Evolutionary conservation across 2,329 filamentous ascomycete species (phyloP).

Genomic region (Fusarium sp.): DNA sequence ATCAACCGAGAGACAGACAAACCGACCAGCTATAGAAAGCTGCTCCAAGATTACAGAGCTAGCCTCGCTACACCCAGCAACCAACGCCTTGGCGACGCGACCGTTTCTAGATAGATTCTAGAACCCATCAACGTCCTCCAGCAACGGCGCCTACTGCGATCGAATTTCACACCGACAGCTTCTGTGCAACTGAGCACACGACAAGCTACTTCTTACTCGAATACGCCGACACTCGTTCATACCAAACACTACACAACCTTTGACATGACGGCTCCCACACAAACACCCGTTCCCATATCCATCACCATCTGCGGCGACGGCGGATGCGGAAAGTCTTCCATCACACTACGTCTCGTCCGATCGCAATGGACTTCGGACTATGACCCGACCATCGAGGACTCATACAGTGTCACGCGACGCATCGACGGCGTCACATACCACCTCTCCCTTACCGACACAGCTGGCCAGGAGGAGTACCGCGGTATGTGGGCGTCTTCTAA

Average conservation of each 20-base stretch:
- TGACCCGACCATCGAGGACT: constrained; percentile 87
- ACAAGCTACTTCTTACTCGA: constrained; percentile 8
- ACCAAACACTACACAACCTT: background rate
- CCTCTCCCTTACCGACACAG: constrained; percentile 85
- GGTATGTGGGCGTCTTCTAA: constrained; percentile 88
- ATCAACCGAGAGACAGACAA: background rate
- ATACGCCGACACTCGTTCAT: background rate
- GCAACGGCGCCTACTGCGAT: constrained; percentile 35
- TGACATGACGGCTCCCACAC: constrained; percentile 43
- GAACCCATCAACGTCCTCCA: constrained; percentile 30
- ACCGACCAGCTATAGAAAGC: background rate
- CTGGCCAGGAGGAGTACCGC: constrained; percentile 91
- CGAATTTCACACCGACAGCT: constrained; percentile 14
- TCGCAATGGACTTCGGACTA: constrained; percentile 89
- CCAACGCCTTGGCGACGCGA: constrained; percentile 22
- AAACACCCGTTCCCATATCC: constrained; percentile 69
- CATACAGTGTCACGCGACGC: constrained; percentile 84
- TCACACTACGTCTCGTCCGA: constrained; percentile 85
- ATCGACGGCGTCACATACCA: constrained; percentile 87
- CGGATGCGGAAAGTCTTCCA: constrained; percentile 87
- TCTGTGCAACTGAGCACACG: constrained; percentile 9
- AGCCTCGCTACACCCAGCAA: background rate
- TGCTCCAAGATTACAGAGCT: constrained; percentile 2
- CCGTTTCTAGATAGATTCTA: constrained; percentile 32
- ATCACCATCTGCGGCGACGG: constrained; percentile 92